These are phyloP conservation scores for Neurospora intermedia DNA, from an alignment of 495 filamentous ascomycete species.

Conservation along the genomic window DNA sequence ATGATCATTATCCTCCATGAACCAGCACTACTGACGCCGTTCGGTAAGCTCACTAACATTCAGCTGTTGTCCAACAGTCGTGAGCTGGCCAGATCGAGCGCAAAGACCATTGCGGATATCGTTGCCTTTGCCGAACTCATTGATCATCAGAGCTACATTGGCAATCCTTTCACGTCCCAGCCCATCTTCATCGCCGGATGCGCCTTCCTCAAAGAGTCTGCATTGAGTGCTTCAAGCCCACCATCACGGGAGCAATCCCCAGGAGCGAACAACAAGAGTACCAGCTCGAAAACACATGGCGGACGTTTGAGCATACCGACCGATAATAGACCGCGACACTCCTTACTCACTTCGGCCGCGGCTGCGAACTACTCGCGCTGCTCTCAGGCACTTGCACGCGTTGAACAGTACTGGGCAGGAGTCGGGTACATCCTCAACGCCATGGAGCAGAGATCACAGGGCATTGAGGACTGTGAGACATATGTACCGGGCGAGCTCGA, in stretches of 20 bases:
- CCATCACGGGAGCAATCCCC: slow-evolving; percentile 43
- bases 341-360: slow-evolving; percentile 61
- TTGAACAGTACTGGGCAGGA: slow-evolving; percentile 74
- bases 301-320: slow-evolving; percentile 12
- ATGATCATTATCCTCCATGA: slow-evolving; percentile 76
- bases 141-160: slow-evolving; percentile 68
- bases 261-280: slow-evolving; percentile 16
- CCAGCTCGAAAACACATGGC: not conserved
- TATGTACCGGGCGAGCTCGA: slow-evolving; percentile 72
- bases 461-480: slow-evolving; percentile 69
- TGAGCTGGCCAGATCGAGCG: slow-evolving; percentile 76
- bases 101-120: slow-evolving; percentile 82
- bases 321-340: slow-evolving; percentile 51
- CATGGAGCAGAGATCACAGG: slow-evolving; percentile 77
- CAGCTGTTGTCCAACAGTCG: slow-evolving; percentile 65
- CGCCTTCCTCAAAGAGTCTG: slow-evolving; percentile 74
- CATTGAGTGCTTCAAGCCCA: slow-evolving; percentile 45
- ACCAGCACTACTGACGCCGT: slow-evolving; percentile 66
- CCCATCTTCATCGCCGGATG: slow-evolving; percentile 85
- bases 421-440: slow-evolving; percentile 79
- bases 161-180: slow-evolving; percentile 80
- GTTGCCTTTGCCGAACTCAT: slow-evolving; percentile 67
- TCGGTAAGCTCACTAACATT: slow-evolving; percentile 50
- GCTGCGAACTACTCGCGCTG: slow-evolving; percentile 73
- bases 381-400: slow-evolving; percentile 64